Percentiles rank a stretch among this genome's conserved stretches.
phyloP scores from a whole-genome alignment of 805 yeast species.

The Ogataea ganodermae region DNA sequence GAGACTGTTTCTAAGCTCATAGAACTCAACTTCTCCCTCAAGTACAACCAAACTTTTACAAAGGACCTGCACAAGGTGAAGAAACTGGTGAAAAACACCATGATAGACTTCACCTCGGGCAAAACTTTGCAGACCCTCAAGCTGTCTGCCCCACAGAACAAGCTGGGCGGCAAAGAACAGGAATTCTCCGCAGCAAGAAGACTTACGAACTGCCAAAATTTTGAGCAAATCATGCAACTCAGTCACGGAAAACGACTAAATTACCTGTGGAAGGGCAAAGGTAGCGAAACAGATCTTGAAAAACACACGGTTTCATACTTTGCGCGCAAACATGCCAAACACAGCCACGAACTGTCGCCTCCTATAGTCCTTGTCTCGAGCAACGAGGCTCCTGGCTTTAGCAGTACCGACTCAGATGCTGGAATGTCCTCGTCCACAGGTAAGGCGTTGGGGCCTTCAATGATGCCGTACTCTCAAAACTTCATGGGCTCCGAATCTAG shows the following conservation, averaged over 20 bases:
- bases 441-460: slow-evolving; percentile 12
- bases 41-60: slow-evolving; percentile 37
- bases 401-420: slow-evolving; percentile 14
- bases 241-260: slow-evolving; percentile 36
- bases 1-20: slow-evolving; percentile 29
- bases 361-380: slow-evolving; percentile 5
- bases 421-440: slow-evolving; percentile 2
- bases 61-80: slow-evolving; percentile 39
- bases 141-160: slow-evolving; percentile 26
- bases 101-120: slow-evolving; percentile 39
- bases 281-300: slow-evolving; percentile 39
- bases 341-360: neutral
- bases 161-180: slow-evolving; percentile 22
- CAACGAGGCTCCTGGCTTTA: slow-evolving; percentile 1
- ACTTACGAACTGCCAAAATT: slow-evolving; percentile 29
- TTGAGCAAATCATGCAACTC: slow-evolving; percentile 27
- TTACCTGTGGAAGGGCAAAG: slow-evolving; percentile 54
- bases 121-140: slow-evolving; percentile 34
- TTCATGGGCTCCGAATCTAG: neutral
- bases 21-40: slow-evolving; percentile 27
- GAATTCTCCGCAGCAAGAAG: slow-evolving; percentile 18
- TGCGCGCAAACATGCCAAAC: slow-evolving; percentile 10
- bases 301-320: slow-evolving; percentile 23
- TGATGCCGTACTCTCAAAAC: slow-evolving; percentile 10
- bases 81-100: slow-evolving; percentile 38